Conservation (phyloP, 164 flowering plant species). For the Taxillus chinensis region DNA sequence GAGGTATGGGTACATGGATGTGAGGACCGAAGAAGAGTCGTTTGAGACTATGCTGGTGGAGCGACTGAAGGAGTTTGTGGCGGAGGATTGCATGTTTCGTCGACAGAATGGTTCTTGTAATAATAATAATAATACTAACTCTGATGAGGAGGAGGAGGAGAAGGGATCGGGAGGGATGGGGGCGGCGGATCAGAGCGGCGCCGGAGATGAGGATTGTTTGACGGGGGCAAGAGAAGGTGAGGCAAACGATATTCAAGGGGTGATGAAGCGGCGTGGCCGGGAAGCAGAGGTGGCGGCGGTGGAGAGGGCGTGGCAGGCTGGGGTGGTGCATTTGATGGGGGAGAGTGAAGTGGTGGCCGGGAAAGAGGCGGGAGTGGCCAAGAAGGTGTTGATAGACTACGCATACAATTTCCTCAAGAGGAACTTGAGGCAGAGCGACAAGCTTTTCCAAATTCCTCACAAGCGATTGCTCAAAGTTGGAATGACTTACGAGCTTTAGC, state of each 20-base stretch:
- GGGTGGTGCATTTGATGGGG: constrained; percentile 56
- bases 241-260: too few relatives aligned
- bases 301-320: constrained; percentile 31
- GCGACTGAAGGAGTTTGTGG: constrained; percentile 42
- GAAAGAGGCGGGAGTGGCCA: constrained; percentile 33
- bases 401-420: constrained; percentile 47
- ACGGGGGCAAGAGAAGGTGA: neutral
- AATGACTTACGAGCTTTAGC: constrained; percentile 58
- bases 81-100: constrained; percentile 19
- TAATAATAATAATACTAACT: neutral
- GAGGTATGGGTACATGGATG: constrained; percentile 73
- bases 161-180: neutral
- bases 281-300: constrained; percentile 24
- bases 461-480: constrained; percentile 60
- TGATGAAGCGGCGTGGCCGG: neutral
- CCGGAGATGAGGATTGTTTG: too few relatives aligned
- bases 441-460: constrained; percentile 53
- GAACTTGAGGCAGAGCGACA: constrained; percentile 44
- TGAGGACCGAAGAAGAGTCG: constrained; percentile 31
- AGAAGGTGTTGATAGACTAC: constrained; percentile 51
- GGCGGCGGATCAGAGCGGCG: neutral
- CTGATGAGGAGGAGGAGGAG: neutral
- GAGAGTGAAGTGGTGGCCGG: constrained; percentile 55
- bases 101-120: neutral
- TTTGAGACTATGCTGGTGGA: constrained; percentile 50